Percentiles rank a stretch among this genome's conserved stretches.
Evolutionary conservation across 495 filamentous ascomycete genomes (phyloP).

Genomic region (Xylaria castorea): DNA sequence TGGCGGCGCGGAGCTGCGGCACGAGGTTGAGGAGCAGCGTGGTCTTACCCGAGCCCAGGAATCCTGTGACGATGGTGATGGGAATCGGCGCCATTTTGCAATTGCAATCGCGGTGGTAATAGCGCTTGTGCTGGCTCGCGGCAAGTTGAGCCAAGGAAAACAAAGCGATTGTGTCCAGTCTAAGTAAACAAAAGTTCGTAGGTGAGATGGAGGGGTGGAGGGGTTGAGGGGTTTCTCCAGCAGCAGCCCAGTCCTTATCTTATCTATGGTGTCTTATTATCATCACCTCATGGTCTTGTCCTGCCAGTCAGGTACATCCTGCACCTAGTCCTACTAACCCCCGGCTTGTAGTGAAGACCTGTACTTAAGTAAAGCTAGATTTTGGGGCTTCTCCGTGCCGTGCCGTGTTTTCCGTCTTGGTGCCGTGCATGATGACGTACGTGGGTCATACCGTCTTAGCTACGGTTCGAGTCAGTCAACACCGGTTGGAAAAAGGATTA

Average conservation of each 20-base stretch:
- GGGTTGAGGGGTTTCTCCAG: slow-evolving; percentile 28
- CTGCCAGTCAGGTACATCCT: too few species aligned
- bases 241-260: neutral
- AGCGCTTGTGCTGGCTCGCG: neutral
- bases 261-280: neutral
- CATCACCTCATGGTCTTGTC: too few species aligned
- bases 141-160: slow-evolving; percentile 1
- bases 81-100: slow-evolving; percentile 78
- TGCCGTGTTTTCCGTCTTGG: slow-evolving; percentile 20
- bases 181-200: neutral
- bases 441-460: neutral
- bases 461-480: neutral
- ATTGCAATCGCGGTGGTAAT: slow-evolving; percentile 46
- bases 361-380: neutral
- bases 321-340: too few species aligned
- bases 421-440: slow-evolving; percentile 19
- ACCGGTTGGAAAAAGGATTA: neutral
- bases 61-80: slow-evolving; percentile 93
- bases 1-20: slow-evolving; percentile 74
- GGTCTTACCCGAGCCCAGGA: slow-evolving; percentile 93
- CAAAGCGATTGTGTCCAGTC: neutral
- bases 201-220: slow-evolving; percentile 19
- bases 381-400: neutral
- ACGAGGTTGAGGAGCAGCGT: slow-evolving; percentile 89
- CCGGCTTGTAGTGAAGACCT: too few species aligned